Percentiles rank a stretch among this genome's conserved stretches.
Evolutionary conservation across 768 basidiomycete species (phyloP).

Genomic region (Lyophyllum semitale): DNA sequence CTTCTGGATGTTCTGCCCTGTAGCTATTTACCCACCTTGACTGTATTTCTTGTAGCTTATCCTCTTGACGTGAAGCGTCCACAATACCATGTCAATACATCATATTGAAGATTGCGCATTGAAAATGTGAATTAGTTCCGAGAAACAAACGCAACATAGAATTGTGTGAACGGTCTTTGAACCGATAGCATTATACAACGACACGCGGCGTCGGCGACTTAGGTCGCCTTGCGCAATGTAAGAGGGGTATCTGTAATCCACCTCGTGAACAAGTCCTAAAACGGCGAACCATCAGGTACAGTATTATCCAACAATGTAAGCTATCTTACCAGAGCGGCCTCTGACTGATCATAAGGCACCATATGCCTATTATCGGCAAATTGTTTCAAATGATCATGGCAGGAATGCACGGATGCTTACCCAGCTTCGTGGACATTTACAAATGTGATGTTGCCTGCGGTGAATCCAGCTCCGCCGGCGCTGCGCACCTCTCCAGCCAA

Average conservation of each 20-base stretch:
- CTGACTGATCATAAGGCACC: conserved; percentile 90
- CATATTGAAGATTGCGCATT: not conserved
- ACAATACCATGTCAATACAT: not conserved
- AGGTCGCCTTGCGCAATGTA: conserved; percentile 14
- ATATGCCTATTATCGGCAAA: conserved; percentile 60
- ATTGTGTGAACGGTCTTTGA: not conserved
- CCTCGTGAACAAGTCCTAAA: conserved; percentile 58
- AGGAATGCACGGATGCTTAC: conserved; percentile 38
- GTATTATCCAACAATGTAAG: not conserved
- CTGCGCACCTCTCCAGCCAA: conserved; percentile 69
- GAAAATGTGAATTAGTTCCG: not conserved
- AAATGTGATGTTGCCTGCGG: conserved; percentile 85
- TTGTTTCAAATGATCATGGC: not conserved
- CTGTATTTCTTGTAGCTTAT: conserved; percentile 8
- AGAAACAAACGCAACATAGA: not conserved
- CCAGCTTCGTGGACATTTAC: conserved; percentile 81
- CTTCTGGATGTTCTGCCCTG: conserved; percentile 2
- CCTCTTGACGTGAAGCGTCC: not conserved
- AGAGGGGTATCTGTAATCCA: conserved; percentile 62
- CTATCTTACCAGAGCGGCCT: conserved; percentile 70
- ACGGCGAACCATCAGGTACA: not conserved
- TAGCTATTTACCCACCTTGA: conserved; percentile 8
- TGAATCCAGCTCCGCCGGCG: conserved; percentile 62
- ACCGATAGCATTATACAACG: not conserved
- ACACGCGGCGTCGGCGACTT: no score